phyloP scores from a whole-genome alignment of 2,329 filamentous ascomycete species.

The Lecanicillium sp. region DNA sequence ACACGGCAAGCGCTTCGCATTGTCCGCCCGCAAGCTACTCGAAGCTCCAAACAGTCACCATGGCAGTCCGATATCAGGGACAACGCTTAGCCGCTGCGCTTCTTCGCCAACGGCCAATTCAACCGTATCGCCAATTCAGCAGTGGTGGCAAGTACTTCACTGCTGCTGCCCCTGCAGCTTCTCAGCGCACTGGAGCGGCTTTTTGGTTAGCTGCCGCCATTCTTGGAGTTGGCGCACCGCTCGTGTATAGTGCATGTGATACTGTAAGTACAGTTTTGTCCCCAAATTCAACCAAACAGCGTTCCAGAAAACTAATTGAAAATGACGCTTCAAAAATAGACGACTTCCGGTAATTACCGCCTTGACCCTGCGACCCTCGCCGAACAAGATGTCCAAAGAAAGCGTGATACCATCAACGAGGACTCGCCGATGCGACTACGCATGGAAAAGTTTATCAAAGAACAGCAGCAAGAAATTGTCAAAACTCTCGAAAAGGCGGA shows the following conservation, averaged over 20 bases:
- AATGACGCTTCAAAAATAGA: slow-evolving; percentile 17
- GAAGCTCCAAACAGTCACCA: slow-evolving; percentile 8
- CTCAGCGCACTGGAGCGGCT: slow-evolving; percentile 12
- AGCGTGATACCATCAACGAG: slow-evolving; percentile 63
- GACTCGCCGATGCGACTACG: slow-evolving; percentile 91
- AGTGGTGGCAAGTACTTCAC: slow-evolving; percentile 17
- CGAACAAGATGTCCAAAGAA: slow-evolving; percentile 73
- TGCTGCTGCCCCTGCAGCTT: slow-evolving; percentile 15
- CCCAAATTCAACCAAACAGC: slow-evolving; percentile 13
- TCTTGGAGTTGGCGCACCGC: slow-evolving; percentile 40
- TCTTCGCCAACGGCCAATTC: slow-evolving; percentile 17
- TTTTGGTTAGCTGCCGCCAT: slow-evolving; percentile 29
- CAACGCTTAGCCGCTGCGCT: slow-evolving; percentile 22
- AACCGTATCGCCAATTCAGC: slow-evolving; percentile 18
- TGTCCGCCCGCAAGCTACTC: background rate
- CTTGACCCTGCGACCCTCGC: slow-evolving; percentile 66
- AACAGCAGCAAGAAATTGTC: slow-evolving; percentile 85
- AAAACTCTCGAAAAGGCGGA: slow-evolving; percentile 75
- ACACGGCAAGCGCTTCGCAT: too few relatives aligned
- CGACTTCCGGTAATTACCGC: slow-evolving; percentile 28
- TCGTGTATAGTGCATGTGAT: slow-evolving; percentile 46
- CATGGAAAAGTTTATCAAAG: slow-evolving; percentile 94
- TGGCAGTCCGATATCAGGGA: slow-evolving; percentile 22
- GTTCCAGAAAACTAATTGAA: slow-evolving; percentile 1
- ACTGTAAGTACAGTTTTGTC: slow-evolving; percentile 1